Evolutionary conservation across 1,284 basidiomycete genomes (phyloP), one percentile per base, ranked within the genome.

Genomic region (Boletus sp.): DNA sequence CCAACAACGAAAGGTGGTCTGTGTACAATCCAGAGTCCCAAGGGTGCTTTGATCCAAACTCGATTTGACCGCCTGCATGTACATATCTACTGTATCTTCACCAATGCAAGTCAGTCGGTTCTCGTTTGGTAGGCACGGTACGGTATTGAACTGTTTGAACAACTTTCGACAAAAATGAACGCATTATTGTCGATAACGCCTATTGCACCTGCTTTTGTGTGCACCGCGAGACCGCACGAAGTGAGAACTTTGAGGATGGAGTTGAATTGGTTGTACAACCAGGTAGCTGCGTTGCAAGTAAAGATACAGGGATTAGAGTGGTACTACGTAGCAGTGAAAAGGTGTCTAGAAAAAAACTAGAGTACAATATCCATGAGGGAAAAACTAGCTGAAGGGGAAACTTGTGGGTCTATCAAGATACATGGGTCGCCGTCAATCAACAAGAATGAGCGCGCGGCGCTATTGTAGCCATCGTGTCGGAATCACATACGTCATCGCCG

Each of bases 381-480:
- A 40, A 49, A 41, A 9, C 5, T 19, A 5, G 10, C 8, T 17
- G 13, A 41, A 30, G 33, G 34, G n/a, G 26, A 37, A 2, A 16
- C 12, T 16, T n/a, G 25, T 38, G 26, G 42, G 45, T 58, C 50
- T 34, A 19, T 45, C 26, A 41, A 35, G 38, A 35, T 38, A 46
- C 10, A 17, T 12, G n/a, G n/a, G 42, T 67, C 49, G 23, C 27
- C 35, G 30, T 14, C 4, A 12, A 26, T 26, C 16, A 17, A 23
- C 17, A 35, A 51, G 26, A 23, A 29, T 44, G 50, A 30, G 49
- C 49, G 56, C 51, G 16, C 54, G n/a, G 47, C 54, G 47, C 46
- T 27, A 35, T 37, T 32, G 46, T 44, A 19, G 32, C 12, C n/a
- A 22, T 48, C 42, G 35, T 48, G 17, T 43, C 42, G 33, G 38